These are phyloP conservation scores for Aspergillus incahuasiensis DNA, from an alignment of 495 filamentous ascomycete species.

Conservation along the genomic window DNA sequence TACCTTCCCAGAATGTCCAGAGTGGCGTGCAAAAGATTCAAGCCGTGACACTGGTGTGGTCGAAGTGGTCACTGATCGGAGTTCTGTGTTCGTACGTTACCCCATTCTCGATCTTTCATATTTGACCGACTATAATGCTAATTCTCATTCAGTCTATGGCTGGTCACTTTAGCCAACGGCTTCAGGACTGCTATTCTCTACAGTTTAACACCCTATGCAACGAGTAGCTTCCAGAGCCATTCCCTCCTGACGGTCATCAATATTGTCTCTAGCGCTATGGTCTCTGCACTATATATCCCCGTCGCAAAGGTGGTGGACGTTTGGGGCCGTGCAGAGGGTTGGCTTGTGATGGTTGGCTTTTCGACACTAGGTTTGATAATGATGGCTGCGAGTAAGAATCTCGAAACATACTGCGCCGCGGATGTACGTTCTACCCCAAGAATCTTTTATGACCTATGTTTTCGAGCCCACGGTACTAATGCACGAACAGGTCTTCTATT, in stretches of 20 bases:
- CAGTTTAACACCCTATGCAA: slow-evolving; percentile 6
- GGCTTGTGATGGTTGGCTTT: background rate
- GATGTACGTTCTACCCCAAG: background rate
- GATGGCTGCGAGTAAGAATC: slow-evolving; percentile 6
- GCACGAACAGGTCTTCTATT: slow-evolving; percentile 39
- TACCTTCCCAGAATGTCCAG: background rate
- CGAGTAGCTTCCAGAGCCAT: slow-evolving; percentile 1
- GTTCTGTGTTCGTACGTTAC: slow-evolving; percentile 5
- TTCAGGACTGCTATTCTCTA: background rate
- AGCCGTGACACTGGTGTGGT: slow-evolving; percentile 7
- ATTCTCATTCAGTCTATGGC: background rate
- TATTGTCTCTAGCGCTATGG: background rate
- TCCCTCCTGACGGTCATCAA: slow-evolving; percentile 3
- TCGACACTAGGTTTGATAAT: slow-evolving; percentile 1
- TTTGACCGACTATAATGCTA: background rate
- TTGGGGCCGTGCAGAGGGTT: slow-evolving; percentile 3
- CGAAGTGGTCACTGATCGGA: background rate
- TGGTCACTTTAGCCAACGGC: slow-evolving; percentile 1
- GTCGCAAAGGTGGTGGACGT: background rate
- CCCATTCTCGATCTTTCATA: background rate
- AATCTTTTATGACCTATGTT: too few relatives aligned
- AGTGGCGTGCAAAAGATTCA: slow-evolving; percentile 5
- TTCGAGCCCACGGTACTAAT: too few relatives aligned
- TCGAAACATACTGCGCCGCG: background rate
- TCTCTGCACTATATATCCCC: slow-evolving; percentile 1